Evolutionary conservation across 768 basidiomycete species (phyloP).

Genomic region (Candolleomyces eurysporus): DNA sequence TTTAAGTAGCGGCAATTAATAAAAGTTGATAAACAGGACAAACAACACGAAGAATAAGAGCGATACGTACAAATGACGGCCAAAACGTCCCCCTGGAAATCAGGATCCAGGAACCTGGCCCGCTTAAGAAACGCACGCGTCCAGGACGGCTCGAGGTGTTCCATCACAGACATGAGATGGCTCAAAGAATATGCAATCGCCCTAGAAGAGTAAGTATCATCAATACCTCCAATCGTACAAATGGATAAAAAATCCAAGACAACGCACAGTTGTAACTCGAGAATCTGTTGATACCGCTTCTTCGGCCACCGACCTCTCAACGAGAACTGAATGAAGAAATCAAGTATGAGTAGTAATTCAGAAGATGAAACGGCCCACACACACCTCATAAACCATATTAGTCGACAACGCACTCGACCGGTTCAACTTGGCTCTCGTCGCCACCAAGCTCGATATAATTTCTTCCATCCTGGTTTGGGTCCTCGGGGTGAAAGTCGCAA

Average conservation of each 20-base stretch:
- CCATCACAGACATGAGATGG: constrained; percentile 70
- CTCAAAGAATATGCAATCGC: constrained; percentile 69
- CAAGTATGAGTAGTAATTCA: not conserved
- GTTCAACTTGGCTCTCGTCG: constrained; percentile 71
- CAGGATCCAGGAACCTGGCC: constrained; percentile 71
- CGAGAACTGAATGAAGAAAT: constrained; percentile 53
- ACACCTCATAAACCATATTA: constrained; percentile 71
- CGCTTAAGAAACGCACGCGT: constrained; percentile 70
- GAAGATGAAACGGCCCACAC: constrained; percentile 12
- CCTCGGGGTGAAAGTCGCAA: constrained; percentile 49
- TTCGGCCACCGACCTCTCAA: constrained; percentile 78
- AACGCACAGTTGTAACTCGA: constrained; percentile 66
- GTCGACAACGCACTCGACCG: constrained; percentile 52
- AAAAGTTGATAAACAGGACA: not conserved
- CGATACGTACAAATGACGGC: constrained; percentile 67
- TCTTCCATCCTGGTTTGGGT: constrained; percentile 47
- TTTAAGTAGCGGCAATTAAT: constrained; percentile 24
- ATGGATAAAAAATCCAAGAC: not conserved
- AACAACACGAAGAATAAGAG: not conserved
- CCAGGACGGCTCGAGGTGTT: constrained; percentile 76
- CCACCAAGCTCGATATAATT: constrained; percentile 66
- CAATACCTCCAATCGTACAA: not conserved
- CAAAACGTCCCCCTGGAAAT: constrained; percentile 82
- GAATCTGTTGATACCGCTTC: constrained; percentile 67
- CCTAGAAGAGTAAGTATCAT: constrained; percentile 31